Conservation (phyloP, 192 early-diverging fungal genomes). For the Dissophora globulifera region DNA sequence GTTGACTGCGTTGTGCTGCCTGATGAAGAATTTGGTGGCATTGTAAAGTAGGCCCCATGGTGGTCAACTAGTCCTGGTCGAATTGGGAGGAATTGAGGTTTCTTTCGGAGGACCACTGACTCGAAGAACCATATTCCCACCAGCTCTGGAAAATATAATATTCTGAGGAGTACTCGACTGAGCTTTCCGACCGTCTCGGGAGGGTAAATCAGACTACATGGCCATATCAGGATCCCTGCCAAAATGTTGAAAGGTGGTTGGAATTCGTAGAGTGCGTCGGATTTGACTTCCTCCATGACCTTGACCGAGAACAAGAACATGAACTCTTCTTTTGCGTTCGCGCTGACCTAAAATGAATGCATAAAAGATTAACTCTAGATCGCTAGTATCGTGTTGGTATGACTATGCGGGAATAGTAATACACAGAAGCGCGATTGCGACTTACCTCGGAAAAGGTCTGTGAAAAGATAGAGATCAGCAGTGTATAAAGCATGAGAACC, state of each 20-base stretch:
- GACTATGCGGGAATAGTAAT: background rate
- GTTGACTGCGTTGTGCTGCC: background rate
- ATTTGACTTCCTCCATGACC: conserved; percentile 56
- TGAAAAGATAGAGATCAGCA: conserved; percentile 57
- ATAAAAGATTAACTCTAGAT: no score
- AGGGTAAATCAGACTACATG: conserved; percentile 32
- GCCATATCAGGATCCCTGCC: conserved; percentile 35
- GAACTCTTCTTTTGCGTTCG: conserved; percentile 58
- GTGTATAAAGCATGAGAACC: conserved; percentile 51
- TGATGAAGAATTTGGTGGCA: background rate
- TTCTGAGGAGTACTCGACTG: conserved; percentile 42
- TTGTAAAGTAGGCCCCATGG: conserved; percentile 7
- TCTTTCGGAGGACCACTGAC: conserved; percentile 25
- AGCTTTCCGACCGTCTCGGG: conserved; percentile 27
- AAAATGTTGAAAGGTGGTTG: conserved; percentile 58
- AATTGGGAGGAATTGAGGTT: conserved; percentile 14
- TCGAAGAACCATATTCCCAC: conserved; percentile 53
- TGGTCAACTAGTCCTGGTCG: conserved; percentile 24
- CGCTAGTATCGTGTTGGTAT: no score
- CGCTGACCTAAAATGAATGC: conserved; percentile 46
- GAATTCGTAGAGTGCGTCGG: conserved; percentile 54
- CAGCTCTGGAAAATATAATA: conserved; percentile 51
- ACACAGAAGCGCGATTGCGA: background rate
- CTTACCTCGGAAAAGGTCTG: conserved; percentile 49
- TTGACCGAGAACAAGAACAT: conserved; percentile 58